Percentiles rank a stretch among this genome's conserved stretches.
These are phyloP conservation scores for Truncatella angustata DNA, from an alignment of 2,329 filamentous ascomycete genomes.

Conservation along the genomic window DNA sequence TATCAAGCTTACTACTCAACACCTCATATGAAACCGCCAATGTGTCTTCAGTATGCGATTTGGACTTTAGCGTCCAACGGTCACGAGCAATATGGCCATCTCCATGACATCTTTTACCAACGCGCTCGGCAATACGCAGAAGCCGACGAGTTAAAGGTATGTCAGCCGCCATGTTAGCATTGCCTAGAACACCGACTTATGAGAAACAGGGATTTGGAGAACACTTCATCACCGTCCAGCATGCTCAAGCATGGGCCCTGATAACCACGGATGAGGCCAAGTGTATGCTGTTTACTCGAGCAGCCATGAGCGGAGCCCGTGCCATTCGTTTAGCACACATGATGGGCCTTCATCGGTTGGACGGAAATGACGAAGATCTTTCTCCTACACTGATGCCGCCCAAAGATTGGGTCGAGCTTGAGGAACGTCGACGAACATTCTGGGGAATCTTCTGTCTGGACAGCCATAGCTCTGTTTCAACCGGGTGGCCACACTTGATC, in stretches of 20 bases:
- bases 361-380: conserved; percentile 23
- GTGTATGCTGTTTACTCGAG: conserved; percentile 78
- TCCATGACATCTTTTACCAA: conserved; percentile 75
- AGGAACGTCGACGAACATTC: conserved; percentile 80
- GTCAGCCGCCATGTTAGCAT: neutral
- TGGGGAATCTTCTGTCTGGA: conserved; percentile 85
- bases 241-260: conserved; percentile 78
- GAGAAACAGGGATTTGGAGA: conserved; percentile 66
- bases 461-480: conserved; percentile 82
- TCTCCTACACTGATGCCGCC: conserved; percentile 73
- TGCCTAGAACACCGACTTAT: neutral
- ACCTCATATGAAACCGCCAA: conserved; percentile 74
- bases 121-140: conserved; percentile 81
- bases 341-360: conserved; percentile 65
- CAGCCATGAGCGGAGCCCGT: conserved; percentile 77
- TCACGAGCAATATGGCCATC: conserved; percentile 55
- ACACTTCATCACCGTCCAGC: conserved; percentile 71
- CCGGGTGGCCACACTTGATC: conserved; percentile 83
- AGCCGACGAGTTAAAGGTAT: conserved; percentile 75
- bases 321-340: conserved; percentile 72
- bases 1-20: conserved; percentile 69
- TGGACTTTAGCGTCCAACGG: conserved; percentile 77
- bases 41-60: conserved; percentile 84
- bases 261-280: conserved; percentile 80
- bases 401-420: conserved; percentile 76